phyloP scores from a whole-genome alignment of 306 rosid genomes.

The Luffa acutangula region DNA sequence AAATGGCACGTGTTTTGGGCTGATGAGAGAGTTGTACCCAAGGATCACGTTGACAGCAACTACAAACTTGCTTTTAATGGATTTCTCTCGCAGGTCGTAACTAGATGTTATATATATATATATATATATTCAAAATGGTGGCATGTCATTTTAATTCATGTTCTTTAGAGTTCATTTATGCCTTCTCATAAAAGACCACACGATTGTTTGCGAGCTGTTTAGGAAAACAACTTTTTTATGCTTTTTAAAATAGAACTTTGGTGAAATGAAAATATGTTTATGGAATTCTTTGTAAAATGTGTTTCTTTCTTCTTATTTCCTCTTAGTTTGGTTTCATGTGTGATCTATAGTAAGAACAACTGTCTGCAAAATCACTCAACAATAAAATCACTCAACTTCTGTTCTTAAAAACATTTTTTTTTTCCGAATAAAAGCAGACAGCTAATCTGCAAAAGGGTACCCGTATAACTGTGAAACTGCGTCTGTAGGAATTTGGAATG shows the following conservation, averaged over 20 bases:
- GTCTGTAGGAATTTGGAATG: not conserved
- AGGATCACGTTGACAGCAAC: conserved; percentile 69
- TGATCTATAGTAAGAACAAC: not conserved
- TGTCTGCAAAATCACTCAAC: not conserved
- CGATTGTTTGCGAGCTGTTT: not conserved
- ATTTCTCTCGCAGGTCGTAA: conserved; percentile 65
- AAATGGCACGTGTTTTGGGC: conserved; percentile 85
- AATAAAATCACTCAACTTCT: not conserved
- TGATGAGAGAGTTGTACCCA: conserved; percentile 81
- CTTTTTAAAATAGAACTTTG: not conserved
- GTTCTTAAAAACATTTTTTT: not conserved
- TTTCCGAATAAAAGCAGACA: not conserved
- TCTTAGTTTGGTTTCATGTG: not conserved
- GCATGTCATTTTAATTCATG: not conserved
- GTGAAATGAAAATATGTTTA: not conserved
- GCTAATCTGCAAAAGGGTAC: not conserved
- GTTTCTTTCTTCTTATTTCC: not conserved
- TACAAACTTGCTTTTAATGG: conserved; percentile 74
- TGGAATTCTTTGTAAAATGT: not conserved
- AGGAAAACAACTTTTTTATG: not conserved
- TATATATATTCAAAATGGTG: not conserved
- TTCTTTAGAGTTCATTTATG: not conserved
- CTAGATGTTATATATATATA: not conserved
- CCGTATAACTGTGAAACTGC: not conserved
- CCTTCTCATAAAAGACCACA: not conserved